Percentiles rank a stretch among this genome's conserved stretches.
phyloP scores from a whole-genome alignment of 2,329 filamentous ascomycete genomes.

The Aquanectria penicillioides region DNA sequence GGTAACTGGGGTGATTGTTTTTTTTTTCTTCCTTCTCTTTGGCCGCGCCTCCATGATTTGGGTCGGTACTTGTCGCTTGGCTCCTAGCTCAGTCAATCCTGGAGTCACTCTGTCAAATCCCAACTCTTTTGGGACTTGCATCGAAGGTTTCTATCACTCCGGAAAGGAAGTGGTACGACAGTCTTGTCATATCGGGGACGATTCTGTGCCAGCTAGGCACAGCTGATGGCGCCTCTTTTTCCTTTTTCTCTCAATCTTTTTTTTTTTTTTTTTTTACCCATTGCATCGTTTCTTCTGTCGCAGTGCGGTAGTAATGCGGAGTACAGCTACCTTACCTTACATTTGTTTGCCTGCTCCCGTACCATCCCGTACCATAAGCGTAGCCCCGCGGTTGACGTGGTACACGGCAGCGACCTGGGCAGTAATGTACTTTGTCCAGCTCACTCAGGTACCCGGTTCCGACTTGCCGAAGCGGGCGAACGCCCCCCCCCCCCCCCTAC shows the following conservation, averaged over 20 bases:
- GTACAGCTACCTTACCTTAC: conserved; percentile 5
- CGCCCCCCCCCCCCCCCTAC: neutral
- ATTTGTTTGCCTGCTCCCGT: neutral
- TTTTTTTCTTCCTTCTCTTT: neutral
- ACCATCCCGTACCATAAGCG: neutral
- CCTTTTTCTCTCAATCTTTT: neutral
- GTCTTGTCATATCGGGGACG: neutral
- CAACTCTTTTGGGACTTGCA: neutral
- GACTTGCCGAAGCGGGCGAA: conserved; percentile 15
- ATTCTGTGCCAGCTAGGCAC: neutral
- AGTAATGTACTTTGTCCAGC: neutral
- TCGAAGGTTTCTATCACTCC: too few species aligned
- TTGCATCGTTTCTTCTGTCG: neutral
- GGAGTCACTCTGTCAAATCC: neutral
- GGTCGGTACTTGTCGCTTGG: neutral
- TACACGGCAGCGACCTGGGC: neutral
- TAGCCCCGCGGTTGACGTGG: neutral
- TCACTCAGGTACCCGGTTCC: conserved; percentile 17
- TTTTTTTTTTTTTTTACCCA: neutral
- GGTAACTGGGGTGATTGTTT: neutral
- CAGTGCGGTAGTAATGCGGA: neutral
- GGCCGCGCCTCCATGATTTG: neutral
- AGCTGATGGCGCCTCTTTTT: too few species aligned
- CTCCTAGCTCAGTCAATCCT: neutral
- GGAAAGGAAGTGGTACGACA: neutral